Base-by-base conservation (phyloP, 2,329 filamentous ascomycete species). In the Aspergillus terreus region DNA sequence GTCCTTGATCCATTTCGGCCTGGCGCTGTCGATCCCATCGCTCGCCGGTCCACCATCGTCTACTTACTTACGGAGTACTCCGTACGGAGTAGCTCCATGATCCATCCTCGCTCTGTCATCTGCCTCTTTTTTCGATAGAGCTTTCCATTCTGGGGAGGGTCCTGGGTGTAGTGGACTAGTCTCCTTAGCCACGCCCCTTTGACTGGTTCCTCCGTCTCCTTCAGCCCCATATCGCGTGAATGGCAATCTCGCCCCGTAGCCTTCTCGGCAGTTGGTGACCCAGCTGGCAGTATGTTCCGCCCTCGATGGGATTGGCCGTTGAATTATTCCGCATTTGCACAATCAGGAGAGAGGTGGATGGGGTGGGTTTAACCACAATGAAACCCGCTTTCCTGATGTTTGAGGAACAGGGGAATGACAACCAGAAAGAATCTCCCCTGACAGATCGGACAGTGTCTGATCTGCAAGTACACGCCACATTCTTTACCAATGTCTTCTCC, bases 11-110 rank as follows among this genome's bases (percentile, higher is more conserved):
- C 46, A 48, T 50, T 46, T 23, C 35, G 15, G 40, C 46, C 36
- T 59, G 49, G 50, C 27, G 47, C 51, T 55, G 56, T 57, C 52
- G 56, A 59, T 59, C 56, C 49, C 40, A 45, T 50, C 44, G 36
- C 19, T 45, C 49, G 23, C 42, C 19, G 56, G 38, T 46, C 54
- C 45, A 51, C 52, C 49, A 45, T 43, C 44, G 19, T 46, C 25
- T 50, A 19, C 19, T 19, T 19, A 19, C 19, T 3, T 19, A 19
- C 19, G 3, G 19, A 19, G 19, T 19, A 19, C 19, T 19, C 19
- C 19, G 19, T 19, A 19, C 3, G 19, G 19, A 19, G 19, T 19
- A 52, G 45, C 51, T 51, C 41, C 46, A 42, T 48, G 44, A 49
- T 52, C 47, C 46, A 53, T 55, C 50, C 43, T 43, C 14, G 14